These are phyloP conservation scores for Ceriops tagal DNA, from an alignment of 345 rosid genomes.

Conservation along the genomic window DNA sequence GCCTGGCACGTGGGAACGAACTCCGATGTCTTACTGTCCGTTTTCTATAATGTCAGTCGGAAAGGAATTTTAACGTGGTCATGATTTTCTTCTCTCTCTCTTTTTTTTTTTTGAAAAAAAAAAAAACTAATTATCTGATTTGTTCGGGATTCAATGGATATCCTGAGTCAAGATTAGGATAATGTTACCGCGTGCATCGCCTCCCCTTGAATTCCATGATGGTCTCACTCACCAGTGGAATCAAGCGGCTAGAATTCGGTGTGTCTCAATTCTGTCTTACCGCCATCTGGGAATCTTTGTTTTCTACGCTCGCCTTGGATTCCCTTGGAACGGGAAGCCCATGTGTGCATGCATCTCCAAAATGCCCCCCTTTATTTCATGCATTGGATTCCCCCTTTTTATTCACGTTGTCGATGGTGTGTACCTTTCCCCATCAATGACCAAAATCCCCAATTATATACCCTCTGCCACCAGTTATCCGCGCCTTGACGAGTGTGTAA, in stretches of 20 bases:
- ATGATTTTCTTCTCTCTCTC: too few species aligned
- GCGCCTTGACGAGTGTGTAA: constrained; percentile 19
- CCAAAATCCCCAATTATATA: constrained; percentile 7
- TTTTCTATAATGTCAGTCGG: too few species aligned
- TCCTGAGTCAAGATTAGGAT: too few species aligned
- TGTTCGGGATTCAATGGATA: too few species aligned
- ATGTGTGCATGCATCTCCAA: constrained; percentile 20
- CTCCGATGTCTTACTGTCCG: constrained; percentile 18
- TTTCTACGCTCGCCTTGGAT: constrained; percentile 24
- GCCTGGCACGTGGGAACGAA: constrained; percentile 19
- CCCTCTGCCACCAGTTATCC: constrained; percentile 3
- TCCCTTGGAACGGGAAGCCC: constrained; percentile 20
- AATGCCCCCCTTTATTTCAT: constrained; percentile 3
- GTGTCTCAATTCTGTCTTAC: too few species aligned
- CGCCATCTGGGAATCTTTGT: background rate
- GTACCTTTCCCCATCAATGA: constrained; percentile 2
- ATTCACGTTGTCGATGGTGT: background rate
- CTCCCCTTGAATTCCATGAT: too few species aligned
- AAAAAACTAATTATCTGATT: too few species aligned
- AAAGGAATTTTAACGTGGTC: too few species aligned
- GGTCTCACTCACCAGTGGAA: too few species aligned
- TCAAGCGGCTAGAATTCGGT: too few species aligned
- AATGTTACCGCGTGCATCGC: too few species aligned
- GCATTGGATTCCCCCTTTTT: constrained; percentile 36
- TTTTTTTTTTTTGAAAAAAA: background rate